Base-by-base conservation (phyloP, 2,329 filamentous ascomycete species). In the Phaeosphaeriaceae sp. region DNA sequence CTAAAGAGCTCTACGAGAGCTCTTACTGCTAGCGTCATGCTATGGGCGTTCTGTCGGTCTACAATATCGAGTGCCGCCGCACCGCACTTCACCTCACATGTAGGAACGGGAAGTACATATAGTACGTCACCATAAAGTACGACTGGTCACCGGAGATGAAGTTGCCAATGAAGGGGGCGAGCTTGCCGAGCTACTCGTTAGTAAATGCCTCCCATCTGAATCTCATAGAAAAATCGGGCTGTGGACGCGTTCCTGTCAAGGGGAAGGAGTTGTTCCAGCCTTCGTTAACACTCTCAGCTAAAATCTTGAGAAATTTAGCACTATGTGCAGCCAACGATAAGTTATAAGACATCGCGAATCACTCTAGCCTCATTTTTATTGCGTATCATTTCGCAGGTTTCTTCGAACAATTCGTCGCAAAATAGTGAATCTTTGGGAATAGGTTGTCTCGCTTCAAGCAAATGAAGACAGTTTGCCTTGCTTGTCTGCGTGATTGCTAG, bases 31-130 rank as follows among this genome's bases (percentile, higher is more conserved):
- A 64, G 50, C 3, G 56, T 63, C 50, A 60, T 56, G 37, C 55
- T 64, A 39, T 64, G 52, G 5, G 60, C 54, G 42, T 64, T 66
- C 50, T 66, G 68, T 50, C 61, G 55, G 48, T 68, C 58, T n/a
- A 70, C 62, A 34, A 63, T 53, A 28, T 70, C 63, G 52, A 58
- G 74, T 1, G 58, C 67, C 20, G 54, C 65, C 21, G 64, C 60
- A 35, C 76, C 71, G 50, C 73, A 78, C 60, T 80, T 80, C 1
- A 80, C 77, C 58, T 82, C 76, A 59, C 73, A 78, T 75, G 74
- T 0, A 82, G 64, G 53, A 81, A 82, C 2, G 77, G 77, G 53
- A 83, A 80, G 65, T 76, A 78, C 68, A 81, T 79, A 4, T 74
- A 64, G 44, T 71, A 76, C 9, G 76, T 81, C 7, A 59, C 74